These are phyloP conservation scores for Oryza rufipogon DNA, from an alignment of 176 grass and related monocot genomes.

Conservation along the genomic window DNA sequence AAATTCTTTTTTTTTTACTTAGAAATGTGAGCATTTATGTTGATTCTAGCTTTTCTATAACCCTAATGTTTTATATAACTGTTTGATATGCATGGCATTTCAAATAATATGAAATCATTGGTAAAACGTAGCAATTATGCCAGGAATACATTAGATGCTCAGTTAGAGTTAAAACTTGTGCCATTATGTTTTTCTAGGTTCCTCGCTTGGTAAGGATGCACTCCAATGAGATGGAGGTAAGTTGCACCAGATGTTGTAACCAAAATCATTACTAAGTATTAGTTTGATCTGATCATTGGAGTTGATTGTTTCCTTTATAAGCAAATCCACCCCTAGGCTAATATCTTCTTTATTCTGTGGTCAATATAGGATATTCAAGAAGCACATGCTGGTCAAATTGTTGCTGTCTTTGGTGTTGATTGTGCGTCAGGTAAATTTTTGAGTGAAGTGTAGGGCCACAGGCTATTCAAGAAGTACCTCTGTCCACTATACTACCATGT, in stretches of 20 bases:
- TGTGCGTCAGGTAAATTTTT: conserved; percentile 72
- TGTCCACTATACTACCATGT: conserved; percentile 1
- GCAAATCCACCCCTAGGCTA: conserved; percentile 4
- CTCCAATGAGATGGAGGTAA: conserved; percentile 96
- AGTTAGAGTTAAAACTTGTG: background rate
- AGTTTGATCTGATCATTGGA: conserved; percentile 16
- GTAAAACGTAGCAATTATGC: background rate
- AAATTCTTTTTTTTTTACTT: too few relatives aligned
- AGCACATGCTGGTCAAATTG: conserved; percentile 96
- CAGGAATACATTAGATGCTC: conserved; percentile 1
- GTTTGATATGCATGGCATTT: background rate
- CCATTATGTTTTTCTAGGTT: conserved; percentile 58
- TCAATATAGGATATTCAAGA: conserved; percentile 93
- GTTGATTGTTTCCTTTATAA: background rate
- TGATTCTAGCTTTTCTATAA: too few relatives aligned
- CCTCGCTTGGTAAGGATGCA: conserved; percentile 99
- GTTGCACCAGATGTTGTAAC: conserved; percentile 30
- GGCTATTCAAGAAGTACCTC: conserved; percentile 26
- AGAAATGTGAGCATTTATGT: too few relatives aligned
- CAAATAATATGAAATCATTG: background rate
- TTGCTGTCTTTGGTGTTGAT: conserved; percentile 98
- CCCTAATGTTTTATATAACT: too few relatives aligned
- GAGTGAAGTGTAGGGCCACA: background rate
- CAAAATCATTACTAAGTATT: background rate
- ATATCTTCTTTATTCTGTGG: conserved; percentile 17